These are phyloP conservation scores for Neurospora sp. DNA, from an alignment of 495 filamentous ascomycete genomes.

Conservation along the genomic window DNA sequence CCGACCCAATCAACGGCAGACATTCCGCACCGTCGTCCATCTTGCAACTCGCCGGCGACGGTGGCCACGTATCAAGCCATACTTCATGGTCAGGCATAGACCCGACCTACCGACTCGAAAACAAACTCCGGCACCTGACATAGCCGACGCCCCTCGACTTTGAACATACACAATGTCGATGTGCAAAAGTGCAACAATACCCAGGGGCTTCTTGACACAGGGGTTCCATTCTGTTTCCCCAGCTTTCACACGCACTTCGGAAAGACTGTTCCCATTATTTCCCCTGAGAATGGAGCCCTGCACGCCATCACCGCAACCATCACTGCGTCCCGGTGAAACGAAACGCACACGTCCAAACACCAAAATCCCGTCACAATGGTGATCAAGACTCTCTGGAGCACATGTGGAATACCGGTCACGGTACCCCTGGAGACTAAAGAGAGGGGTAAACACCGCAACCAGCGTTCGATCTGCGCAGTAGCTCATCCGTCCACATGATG, in stretches of 20 bases:
- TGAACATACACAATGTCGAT: background rate
- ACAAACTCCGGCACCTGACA: background rate
- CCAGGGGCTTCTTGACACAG: background rate
- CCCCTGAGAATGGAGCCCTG: background rate
- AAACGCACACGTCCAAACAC: background rate
- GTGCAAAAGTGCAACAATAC: background rate
- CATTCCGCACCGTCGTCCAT: background rate
- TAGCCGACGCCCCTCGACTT: background rate
- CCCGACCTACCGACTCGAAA: background rate
- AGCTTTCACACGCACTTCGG: background rate
- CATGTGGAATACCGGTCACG: background rate
- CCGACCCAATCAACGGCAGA: background rate
- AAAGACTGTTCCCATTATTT: background rate
- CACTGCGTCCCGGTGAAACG: constrained; percentile 3
- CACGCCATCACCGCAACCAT: background rate
- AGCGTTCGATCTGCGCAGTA: background rate
- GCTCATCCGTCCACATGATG: background rate
- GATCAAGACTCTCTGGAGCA: background rate
- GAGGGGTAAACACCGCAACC: background rate
- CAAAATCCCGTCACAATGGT: background rate
- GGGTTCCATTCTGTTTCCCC: background rate
- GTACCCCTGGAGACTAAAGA: background rate
- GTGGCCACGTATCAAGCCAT: background rate
- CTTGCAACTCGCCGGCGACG: background rate
- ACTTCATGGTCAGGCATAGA: background rate